Evolutionary conservation across 2,329 filamentous ascomycete species (phyloP).

Genomic region (Fusarium kyushuense): DNA sequence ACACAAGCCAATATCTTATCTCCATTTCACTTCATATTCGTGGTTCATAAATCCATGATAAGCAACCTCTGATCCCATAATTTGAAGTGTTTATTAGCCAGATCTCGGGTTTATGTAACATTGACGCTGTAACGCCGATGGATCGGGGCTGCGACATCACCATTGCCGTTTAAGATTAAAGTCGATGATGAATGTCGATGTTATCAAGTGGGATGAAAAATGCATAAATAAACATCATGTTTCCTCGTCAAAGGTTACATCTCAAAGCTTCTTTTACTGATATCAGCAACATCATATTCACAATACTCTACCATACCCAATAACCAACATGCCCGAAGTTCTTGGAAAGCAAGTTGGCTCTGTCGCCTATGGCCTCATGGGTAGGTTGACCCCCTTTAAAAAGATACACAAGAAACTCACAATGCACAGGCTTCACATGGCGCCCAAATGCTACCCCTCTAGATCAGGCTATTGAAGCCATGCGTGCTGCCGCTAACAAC

Average conservation of each 20-base stretch:
- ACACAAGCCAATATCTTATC: neutral
- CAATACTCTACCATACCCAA: neutral
- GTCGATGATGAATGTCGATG: neutral
- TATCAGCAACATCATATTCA: neutral
- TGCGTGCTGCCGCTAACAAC: slow-evolving; percentile 64
- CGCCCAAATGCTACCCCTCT: slow-evolving; percentile 55
- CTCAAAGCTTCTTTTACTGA: neutral
- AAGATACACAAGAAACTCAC: neutral
- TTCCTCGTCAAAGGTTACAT: neutral
- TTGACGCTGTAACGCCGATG: slow-evolving; percentile 18
- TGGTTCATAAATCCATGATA: neutral
- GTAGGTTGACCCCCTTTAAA: slow-evolving; percentile 45
- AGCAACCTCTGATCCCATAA: neutral
- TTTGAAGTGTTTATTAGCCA: neutral
- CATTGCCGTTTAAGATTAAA: neutral
- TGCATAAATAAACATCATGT: slow-evolving; percentile 1
- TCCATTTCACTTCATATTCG: neutral
- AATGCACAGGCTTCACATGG: slow-evolving; percentile 58
- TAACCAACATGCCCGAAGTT: slow-evolving; percentile 46
- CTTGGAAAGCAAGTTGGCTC: slow-evolving; percentile 60
- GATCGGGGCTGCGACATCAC: slow-evolving; percentile 4
- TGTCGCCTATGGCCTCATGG: slow-evolving; percentile 68
- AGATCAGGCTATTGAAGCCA: slow-evolving; percentile 65
- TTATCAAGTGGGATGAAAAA: neutral
- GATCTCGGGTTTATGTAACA: slow-evolving; percentile 15